phyloP scores from a whole-genome alignment of 1,284 basidiomycete genomes.

The Mycosarcoma maydis region DNA sequence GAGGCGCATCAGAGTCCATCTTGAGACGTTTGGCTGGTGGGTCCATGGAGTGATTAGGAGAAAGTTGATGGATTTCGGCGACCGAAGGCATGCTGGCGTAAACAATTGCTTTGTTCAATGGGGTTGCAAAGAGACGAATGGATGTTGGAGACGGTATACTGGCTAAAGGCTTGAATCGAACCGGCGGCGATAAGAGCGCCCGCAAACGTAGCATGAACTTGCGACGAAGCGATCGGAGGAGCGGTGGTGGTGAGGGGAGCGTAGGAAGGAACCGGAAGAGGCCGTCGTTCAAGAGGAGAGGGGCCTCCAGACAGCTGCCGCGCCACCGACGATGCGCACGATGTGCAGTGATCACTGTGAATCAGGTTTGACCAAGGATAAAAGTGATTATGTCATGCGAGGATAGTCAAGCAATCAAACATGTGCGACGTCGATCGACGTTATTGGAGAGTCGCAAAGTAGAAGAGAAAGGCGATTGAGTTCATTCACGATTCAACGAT shows the following conservation, averaged over 20 bases:
- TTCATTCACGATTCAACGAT: too few relatives aligned
- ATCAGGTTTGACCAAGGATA: too few relatives aligned
- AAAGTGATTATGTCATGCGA: too few relatives aligned
- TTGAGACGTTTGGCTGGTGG: conserved; percentile 44
- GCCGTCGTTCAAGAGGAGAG: too few relatives aligned
- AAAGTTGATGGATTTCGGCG: conserved; percentile 28
- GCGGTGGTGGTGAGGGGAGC: conserved; percentile 1
- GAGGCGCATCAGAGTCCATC: conserved; percentile 10
- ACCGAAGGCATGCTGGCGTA: conserved; percentile 47
- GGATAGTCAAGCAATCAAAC: too few relatives aligned
- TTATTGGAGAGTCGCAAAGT: too few relatives aligned
- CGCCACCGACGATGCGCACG: too few relatives aligned
- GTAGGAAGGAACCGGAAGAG: not conserved
- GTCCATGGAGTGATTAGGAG: conserved; percentile 21
- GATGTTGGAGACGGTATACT: not conserved
- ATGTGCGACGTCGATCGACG: too few relatives aligned
- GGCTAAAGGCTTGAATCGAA: conserved; percentile 1
- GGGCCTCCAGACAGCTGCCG: too few relatives aligned
- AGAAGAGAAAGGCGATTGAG: too few relatives aligned
- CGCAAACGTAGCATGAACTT: conserved; percentile 32
- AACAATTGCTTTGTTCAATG: not conserved
- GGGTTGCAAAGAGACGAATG: not conserved
- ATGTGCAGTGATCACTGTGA: too few relatives aligned
- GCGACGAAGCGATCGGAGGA: not conserved
- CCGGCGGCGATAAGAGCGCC: conserved; percentile 29